Base-by-base conservation (phyloP, 2,329 filamentous ascomycete species). In the Capronia coronata region DNA sequence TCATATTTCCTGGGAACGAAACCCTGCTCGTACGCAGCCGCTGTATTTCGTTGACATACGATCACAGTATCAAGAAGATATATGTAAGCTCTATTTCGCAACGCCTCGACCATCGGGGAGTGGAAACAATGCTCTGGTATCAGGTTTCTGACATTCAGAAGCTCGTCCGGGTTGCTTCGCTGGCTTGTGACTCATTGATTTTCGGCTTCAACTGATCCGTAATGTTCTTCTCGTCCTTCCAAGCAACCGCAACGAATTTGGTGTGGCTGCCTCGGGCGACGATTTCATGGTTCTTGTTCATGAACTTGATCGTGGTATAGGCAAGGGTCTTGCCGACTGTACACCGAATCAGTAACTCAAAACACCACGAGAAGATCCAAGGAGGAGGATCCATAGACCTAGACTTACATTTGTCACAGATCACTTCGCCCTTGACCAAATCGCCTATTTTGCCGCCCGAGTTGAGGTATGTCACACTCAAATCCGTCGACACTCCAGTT, bases 241-340 rank as follows among this genome's bases (percentile, higher is more conserved):
- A 82, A 2, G 80, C 80, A 16, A 75, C 57, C 3, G 77, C 73
- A 14, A 83, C 71, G 57, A 78, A 82, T 57, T 85, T 85, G 1
- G 81, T 84, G 65, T 85, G 81, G 59, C 81, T 84, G 2, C 81
- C 81, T 51, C 81, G 69, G 1, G 81, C 81, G 46, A 84, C 75
- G 7, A 83, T 52, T 43, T 83, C 74, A 41, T 79, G 72, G 49
- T 78, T 75, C 13, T 62, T 67, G 57, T 84, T 83, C 51, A 68
- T 72, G 63, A 85, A 84, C 41, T 71, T 72, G 56, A 84, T 79
- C 2, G 71, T 76, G 0, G 81, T 84, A 60, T 74, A 84, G 5
- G 80, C 80, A 29, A 84, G 67, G 1, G 77, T 83, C 64, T 83
- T 84, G 21, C 81, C 81, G 60, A 84, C 77, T 80, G 3, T n/a